Evolutionary conservation across 2,329 filamentous ascomycete genomes (phyloP).

Genomic region (Myriosclerotinia scirpicola): DNA sequence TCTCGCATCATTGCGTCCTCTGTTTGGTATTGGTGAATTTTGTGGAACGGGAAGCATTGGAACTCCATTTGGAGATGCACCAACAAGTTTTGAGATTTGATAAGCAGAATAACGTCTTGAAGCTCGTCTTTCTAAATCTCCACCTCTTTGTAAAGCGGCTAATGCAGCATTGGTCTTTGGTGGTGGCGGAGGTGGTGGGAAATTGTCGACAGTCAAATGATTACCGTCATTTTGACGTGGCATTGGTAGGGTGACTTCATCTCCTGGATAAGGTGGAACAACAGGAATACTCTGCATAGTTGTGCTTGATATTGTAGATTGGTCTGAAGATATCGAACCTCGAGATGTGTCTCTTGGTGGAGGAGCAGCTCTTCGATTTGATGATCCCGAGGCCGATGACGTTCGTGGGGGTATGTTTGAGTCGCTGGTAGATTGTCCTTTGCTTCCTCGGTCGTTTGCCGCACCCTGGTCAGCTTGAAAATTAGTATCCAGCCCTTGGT

Average conservation of each 20-base stretch:
- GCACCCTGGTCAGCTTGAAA: constrained; percentile 31
- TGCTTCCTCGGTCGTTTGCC: constrained; percentile 30
- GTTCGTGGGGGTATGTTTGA: constrained; percentile 49
- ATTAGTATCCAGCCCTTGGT: constrained; percentile 50
- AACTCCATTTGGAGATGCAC: constrained; percentile 75
- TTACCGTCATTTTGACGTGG: constrained; percentile 44
- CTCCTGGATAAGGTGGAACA: constrained; percentile 67
- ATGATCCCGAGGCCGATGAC: constrained; percentile 37
- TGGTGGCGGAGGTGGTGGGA: constrained; percentile 75
- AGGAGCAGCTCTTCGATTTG: constrained; percentile 30
- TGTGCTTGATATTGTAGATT: constrained; percentile 69
- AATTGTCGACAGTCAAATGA: constrained; percentile 55
- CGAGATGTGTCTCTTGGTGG: constrained; percentile 53
- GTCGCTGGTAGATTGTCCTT: constrained; percentile 34
- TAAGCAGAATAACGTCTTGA: constrained; percentile 94
- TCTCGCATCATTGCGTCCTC: constrained; percentile 71
- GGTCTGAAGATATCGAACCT: constrained; percentile 54
- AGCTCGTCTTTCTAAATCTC: constrained; percentile 87
- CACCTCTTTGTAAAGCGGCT: constrained; percentile 85
- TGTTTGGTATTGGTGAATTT: constrained; percentile 79
- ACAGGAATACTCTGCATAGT: constrained; percentile 76
- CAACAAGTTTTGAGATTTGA: constrained; percentile 92
- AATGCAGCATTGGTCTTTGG: constrained; percentile 87
- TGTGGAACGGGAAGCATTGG: constrained; percentile 84
- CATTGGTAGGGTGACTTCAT: constrained; percentile 53